Evolutionary conservation across 2,329 filamentous ascomycete genomes (phyloP).

Genomic region (Neurospora sp.): DNA sequence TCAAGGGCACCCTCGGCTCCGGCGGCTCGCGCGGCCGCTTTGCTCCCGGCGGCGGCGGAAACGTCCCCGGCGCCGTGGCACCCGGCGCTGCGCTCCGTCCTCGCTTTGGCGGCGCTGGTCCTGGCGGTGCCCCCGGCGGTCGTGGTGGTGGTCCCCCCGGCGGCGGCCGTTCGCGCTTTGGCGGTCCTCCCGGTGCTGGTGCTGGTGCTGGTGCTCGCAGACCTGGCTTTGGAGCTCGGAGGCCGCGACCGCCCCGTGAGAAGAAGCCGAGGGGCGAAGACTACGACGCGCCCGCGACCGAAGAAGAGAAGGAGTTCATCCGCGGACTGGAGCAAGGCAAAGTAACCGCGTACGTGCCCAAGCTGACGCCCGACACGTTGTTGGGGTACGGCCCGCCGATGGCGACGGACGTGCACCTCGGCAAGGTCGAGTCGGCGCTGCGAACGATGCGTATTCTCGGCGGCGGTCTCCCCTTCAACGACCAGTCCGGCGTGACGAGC

Average conservation of each 20-base stretch:
- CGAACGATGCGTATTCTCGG: conserved; percentile 30
- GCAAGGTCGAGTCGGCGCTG: conserved; percentile 24
- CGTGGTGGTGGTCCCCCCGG: no score
- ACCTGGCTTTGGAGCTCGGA: neutral
- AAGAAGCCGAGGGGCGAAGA: neutral
- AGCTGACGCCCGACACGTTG: conserved; percentile 23
- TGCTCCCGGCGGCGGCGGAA: neutral
- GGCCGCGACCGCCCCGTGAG: neutral
- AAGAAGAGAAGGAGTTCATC: conserved; percentile 18
- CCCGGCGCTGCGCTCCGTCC: neutral
- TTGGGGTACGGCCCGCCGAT: conserved; percentile 28
- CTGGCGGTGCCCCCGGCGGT: neutral
- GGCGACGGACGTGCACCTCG: conserved; percentile 22
- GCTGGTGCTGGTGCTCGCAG: neutral
- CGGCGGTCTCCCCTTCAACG: conserved; percentile 25
- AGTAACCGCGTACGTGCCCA: conserved; percentile 23
- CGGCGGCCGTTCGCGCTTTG: no score
- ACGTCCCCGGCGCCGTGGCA: neutral
- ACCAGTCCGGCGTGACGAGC: conserved; percentile 17
- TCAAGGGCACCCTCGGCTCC: conserved; percentile 8
- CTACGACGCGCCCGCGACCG: conserved; percentile 4
- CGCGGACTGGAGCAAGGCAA: conserved; percentile 22
- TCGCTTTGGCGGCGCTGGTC: neutral
- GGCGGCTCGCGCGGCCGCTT: neutral
- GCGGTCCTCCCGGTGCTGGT: no score